A percentile compares a stretch with the other conserved stretches of the same genome.
phyloP scores from a whole-genome alignment of 805 yeast species.

The Yamadazyma phyllophila region DNA sequence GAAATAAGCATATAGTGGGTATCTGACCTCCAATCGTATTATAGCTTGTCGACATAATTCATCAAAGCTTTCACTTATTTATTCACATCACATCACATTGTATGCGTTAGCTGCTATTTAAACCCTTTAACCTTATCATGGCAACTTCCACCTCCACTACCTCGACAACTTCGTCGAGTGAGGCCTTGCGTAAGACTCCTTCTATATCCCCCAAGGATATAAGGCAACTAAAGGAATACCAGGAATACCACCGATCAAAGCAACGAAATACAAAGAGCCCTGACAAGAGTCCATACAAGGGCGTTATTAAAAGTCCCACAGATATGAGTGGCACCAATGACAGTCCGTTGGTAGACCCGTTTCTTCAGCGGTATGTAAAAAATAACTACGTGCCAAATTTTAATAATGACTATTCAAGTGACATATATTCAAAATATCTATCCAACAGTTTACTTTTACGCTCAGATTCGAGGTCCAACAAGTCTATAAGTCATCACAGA shows the following conservation, averaged over 20 bases:
- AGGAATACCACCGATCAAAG: constrained; percentile 6
- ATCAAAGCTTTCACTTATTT: background rate
- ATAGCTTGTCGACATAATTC: background rate
- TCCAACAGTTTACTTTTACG: background rate
- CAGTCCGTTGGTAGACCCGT: constrained; percentile 9
- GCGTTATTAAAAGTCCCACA: background rate
- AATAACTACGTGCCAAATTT: constrained; percentile 3
- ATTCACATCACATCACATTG: background rate
- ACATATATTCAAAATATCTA: constrained; percentile 9
- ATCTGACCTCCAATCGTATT: no score
- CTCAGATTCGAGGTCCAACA: background rate
- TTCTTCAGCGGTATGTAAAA: constrained; percentile 12
- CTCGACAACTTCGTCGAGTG: constrained; percentile 13
- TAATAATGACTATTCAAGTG: constrained; percentile 3
- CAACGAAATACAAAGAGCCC: background rate
- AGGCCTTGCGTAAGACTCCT: constrained; percentile 10
- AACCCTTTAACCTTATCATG: background rate
- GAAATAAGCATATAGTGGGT: no score
- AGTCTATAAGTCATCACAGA: background rate
- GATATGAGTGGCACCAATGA: background rate
- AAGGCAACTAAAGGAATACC: constrained; percentile 6
- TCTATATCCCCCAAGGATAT: constrained; percentile 9
- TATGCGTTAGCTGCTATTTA: background rate
- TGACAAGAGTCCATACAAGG: background rate
- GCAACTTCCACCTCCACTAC: constrained; percentile 7